Evolutionary conservation across 768 basidiomycete species (phyloP), one percentile per base, ranked within the genome.

Genomic region (Psilocybe tampanensis): DNA sequence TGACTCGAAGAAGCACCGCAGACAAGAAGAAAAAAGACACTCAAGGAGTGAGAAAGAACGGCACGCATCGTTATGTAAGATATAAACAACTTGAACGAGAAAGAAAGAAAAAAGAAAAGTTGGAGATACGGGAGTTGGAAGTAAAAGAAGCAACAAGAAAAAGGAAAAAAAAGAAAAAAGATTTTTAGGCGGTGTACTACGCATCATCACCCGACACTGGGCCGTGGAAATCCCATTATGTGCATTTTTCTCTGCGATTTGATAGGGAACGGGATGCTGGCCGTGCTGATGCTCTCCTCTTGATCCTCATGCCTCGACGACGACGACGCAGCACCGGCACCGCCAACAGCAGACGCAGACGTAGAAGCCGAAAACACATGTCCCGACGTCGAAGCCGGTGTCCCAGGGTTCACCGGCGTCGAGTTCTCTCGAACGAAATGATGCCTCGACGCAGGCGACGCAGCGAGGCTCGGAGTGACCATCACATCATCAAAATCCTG

Each of bases 241-340:
- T 59, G 52, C 48, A 56, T 51, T 50, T 66, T 66, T 33, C 65
- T 56, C 54, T 64, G 65, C 12, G 63, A 63, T 17, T 66, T 66
- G 34, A 60, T 58, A 18, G 65, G 65, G 13, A 66, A 51, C 18
- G 63, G 65, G 2, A 60, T 51, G 51, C 24, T 29, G 4, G 63
- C 63, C 2, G 58, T 51, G 51, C 24, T 29, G 4, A 29, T 29
- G 29, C 24, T 29, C 15, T 66, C 60, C n/a, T 64, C 59, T 12
- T 60, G 21, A 7, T 60, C 61, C 44, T 44, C n/a, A 44, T 44
- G 36, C 26, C 54, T 24, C 26, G 12, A 23, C 6, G 56, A 48
- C 19, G 41, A 42, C 8, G 56, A 59, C 17, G 54, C 34, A 19
- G 43, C 29, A n/a, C 18, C 41, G n/a, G n/a, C n/a, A n/a, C n/a